Evolutionary conservation across 306 rosid species (phyloP), one percentile per base, ranked within the genome.

Genomic region (Sphenostylis stenocarpa): DNA sequence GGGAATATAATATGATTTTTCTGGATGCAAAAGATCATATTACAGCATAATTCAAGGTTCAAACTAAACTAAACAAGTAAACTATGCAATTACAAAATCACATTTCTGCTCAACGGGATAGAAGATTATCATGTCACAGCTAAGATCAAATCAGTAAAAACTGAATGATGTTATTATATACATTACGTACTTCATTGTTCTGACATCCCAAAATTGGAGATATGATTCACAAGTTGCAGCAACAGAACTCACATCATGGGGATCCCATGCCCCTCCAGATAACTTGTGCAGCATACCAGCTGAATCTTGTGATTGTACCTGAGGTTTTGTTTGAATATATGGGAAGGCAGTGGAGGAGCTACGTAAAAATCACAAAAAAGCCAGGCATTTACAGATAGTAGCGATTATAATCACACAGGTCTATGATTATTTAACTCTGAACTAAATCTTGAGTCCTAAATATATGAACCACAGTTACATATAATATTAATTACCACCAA

Each of bases 191-290:
- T 82, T 88, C 97, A 95, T 95, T 78, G 97, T 86, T 74, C 97
- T 89, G 71, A 95, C 77, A 85, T 95, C 98, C 98, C 97, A 95
- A 80, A 92, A 82, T 58, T 92, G 97, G 85, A 92, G 71, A 26
- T 91, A 85, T 26, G 98, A 95, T 87, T 92, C 98, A 84, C 84
- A 86, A 75, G 89, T 92, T 57, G 89, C 90, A 21, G 93, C 95
- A 78, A 95, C 85, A 80, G 93, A 93, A 89, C 91, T 92, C 78
- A 82, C 79, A 76, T 95, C 96, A 84, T 95, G 98, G 3, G 98
- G 98, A 88, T 95, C 97, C 97, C 98, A 95, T 73, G 97, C 93
- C 47, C 98, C 97, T 85, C 96, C 98, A 82, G 95, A 88, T 68
- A 93, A 82, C 82, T 86, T 84, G 86, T 88, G 98, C 84, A 91